Evolutionary conservation across 1,139 yeast species (phyloP).

Genomic region (Taphrina sp.): DNA sequence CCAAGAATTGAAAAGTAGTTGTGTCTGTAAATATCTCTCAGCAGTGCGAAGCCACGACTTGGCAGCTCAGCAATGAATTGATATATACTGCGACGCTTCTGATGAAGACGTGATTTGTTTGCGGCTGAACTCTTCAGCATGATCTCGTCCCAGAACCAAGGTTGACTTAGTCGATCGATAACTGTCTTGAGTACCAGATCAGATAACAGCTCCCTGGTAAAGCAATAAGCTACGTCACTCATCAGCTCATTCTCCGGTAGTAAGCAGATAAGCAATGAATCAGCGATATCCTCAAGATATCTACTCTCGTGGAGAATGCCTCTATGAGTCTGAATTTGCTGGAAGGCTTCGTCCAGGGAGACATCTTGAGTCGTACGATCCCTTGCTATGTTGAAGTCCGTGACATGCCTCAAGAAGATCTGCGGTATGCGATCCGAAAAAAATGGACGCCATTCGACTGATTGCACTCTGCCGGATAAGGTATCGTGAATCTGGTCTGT

Average conservation of each 20-base stretch:
- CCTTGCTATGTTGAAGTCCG: slow-evolving; percentile 16
- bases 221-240: slow-evolving; percentile 26
- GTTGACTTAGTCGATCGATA: slow-evolving; percentile 23
- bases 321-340: slow-evolving; percentile 3
- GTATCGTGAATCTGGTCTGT: slow-evolving; percentile 1
- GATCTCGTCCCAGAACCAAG: slow-evolving; percentile 28
- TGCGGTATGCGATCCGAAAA: slow-evolving; percentile 2
- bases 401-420: slow-evolving; percentile 15
- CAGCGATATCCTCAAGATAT: slow-evolving; percentile 21
- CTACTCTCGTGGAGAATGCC: slow-evolving; percentile 7
- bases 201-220: slow-evolving; percentile 13
- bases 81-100: not conserved
- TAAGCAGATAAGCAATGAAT: slow-evolving; percentile 7
- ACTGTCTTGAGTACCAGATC: slow-evolving; percentile 14
- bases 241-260: slow-evolving; percentile 22
- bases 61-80: not conserved
- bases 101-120: not conserved
- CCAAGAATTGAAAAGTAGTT: too few species aligned
- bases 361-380: slow-evolving; percentile 1
- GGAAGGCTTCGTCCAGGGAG: slow-evolving; percentile 13
- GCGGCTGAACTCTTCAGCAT: too few species aligned
- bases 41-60: not conserved
- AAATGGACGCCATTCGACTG: slow-evolving; percentile 15
- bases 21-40: not conserved
- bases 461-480: not conserved